Conservation (phyloP, 2,329 filamentous ascomycete genomes). For the Pseudogymnoascus sp. region DNA sequence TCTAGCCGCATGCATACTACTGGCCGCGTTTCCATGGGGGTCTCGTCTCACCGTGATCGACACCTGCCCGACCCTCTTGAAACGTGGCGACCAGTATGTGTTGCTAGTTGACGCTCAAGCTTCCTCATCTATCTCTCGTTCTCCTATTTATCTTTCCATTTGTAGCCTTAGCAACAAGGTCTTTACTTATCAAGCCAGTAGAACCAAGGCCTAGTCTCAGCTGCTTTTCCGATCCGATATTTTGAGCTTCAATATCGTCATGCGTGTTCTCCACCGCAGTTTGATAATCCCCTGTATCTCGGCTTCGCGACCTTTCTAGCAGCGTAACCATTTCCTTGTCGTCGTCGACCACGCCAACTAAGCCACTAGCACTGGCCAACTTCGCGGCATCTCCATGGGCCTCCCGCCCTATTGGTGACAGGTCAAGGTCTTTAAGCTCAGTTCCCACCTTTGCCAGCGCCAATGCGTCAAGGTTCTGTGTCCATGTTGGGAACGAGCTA, state of each 20-base stretch:
- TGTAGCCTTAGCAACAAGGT: background rate
- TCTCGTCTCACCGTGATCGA: background rate
- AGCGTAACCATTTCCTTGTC: background rate
- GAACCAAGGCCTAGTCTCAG: background rate
- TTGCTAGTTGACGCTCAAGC: background rate
- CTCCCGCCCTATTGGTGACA: background rate
- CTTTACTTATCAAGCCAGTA: background rate
- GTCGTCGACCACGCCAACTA: background rate
- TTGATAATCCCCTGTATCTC: background rate
- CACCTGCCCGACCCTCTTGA: background rate
- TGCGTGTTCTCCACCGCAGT: background rate
- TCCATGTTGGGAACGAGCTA: background rate
- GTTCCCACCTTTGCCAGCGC: background rate
- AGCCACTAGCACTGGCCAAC: background rate
- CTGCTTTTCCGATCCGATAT: background rate
- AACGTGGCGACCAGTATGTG: background rate
- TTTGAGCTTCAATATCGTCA: background rate
- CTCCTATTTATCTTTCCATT: background rate
- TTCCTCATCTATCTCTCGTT: background rate
- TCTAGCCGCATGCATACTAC: background rate
- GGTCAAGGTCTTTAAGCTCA: background rate
- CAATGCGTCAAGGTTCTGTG: background rate
- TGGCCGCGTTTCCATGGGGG: background rate
- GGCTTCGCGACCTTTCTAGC: background rate
- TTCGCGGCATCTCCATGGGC: background rate